These are phyloP conservation scores for Xerocomus potaroensis DNA, from an alignment of 768 basidiomycete genomes.

Conservation along the genomic window DNA sequence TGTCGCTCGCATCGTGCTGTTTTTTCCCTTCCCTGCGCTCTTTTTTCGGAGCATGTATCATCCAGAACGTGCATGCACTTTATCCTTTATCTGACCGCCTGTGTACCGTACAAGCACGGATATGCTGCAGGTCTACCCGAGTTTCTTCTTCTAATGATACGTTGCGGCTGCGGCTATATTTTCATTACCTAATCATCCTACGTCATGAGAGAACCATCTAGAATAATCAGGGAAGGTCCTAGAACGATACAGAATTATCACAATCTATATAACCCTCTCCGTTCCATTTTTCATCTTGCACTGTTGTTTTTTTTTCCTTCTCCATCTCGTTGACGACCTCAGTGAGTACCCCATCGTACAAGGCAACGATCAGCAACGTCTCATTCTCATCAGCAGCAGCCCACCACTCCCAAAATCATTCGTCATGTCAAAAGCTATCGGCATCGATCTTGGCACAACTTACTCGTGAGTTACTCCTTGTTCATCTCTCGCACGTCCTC, in stretches of 20 bases:
- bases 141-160: neutral
- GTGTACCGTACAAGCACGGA: conserved; percentile 26
- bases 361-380: neutral
- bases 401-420: conserved; percentile 3
- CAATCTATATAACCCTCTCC: conserved; percentile 26
- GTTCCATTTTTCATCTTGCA: conserved; percentile 6
- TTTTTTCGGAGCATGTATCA: conserved; percentile 23
- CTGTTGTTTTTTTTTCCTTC: conserved; percentile 7
- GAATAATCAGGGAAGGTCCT: conserved; percentile 32
- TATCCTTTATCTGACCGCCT: conserved; percentile 13
- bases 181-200: conserved; percentile 32
- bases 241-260: conserved; percentile 29
- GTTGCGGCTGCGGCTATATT: conserved; percentile 10
- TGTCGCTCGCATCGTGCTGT: conserved; percentile 13
- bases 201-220: conserved; percentile 32
- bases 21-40: conserved; percentile 8
- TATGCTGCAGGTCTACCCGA: conserved; percentile 16
- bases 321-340: conserved; percentile 4
- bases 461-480: conserved; percentile 62
- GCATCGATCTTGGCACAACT: conserved; percentile 90
- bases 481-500: conserved; percentile 1
- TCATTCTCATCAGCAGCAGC: conserved; percentile 10
- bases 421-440: conserved; percentile 74
- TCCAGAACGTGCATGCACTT: conserved; percentile 26
- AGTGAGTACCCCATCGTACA: conserved; percentile 18